Base-by-base conservation (phyloP, 768 basidiomycete genomes). In the Tephrocybe sp. region DNA sequence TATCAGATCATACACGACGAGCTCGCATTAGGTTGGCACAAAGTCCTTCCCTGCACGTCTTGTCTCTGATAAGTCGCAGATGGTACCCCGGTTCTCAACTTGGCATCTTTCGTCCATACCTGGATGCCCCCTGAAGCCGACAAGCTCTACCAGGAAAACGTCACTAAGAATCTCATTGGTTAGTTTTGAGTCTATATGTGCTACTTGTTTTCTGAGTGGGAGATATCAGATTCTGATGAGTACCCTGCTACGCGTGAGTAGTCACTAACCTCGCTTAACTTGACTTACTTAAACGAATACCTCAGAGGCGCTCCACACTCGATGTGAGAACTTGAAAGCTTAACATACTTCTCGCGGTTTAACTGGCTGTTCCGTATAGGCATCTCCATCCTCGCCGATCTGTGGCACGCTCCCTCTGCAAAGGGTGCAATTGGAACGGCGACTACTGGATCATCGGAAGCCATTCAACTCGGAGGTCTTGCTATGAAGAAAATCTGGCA, bases 401-500 rank as follows among this genome's bases (percentile, higher is more conserved):
- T 88, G 45, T 88, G 86, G 86, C 79, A 87, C 54, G 85, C 83
- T 1, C 84, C 84, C 3, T 79, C 78, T 19, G 62, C 72, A 5
- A 71, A 86, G 74, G 63, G 79, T 45, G 84, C 84, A 3, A 75
- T 87, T 49, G 87, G 87, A 5, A 85, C 84, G 0, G 84, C 85
- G 0, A 87, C 86, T 5, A 86, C 84, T 1, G 86, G 86, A 3
- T 83, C 80, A 0, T 83, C 79, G 4, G 87, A 89, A 67, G 87
- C 85, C 2, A 80, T 84, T 47, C 82, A 84, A 64, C 80, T 89
- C 4, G 86, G 84, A n/a, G 86, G 86, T 12, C 72, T 89, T 9
- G 86, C 87, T 4, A 78, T 87, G 76, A 89, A 88, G 70, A 80
- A 78, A 54, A 72, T 78, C 8, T 88, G 87, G 87, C 86, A 82